Evolutionary conservation across 352 stramenopile species (phyloP), one percentile per base, ranked within the genome.

Genomic region (Globisporangium barbulae): DNA sequence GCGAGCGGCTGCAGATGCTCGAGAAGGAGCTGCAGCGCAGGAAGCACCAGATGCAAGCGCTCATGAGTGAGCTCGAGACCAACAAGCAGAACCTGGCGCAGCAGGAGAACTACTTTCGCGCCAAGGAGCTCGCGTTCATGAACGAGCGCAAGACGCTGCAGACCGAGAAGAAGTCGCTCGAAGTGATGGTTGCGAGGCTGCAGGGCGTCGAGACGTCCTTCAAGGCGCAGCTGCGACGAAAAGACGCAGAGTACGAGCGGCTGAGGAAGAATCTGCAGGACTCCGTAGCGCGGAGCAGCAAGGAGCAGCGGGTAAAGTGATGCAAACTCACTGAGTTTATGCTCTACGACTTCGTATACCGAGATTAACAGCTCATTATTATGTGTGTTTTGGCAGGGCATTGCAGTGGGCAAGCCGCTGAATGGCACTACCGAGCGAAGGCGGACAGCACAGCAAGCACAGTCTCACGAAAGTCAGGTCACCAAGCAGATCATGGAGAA

Each of bases 241-340:
- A 91, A 59, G 85, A 94, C 64, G 72, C 84, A 37, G 79, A 91
- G 39, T 92, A 93, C 67, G 79, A 89, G 57, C 75, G 85, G 5
- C 63, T 94, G 13, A 75, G 78, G 45, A 92, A 92, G 68, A 87
- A 53, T 52, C 61, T 92, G n/a, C 77, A 92, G 62, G 79, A 90
- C 25, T 69, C 68, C 0, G 73, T 77, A 1, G 69, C 69, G 31
- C 79, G 81, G 28, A 74, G 68, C 59, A 67, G 71, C 30, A 92
- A 88, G 60, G 79, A 88, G 53, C 81, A 85, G 53, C 64, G 77
- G 48, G 83, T 91, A 68, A 9, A 60, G 19, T 28, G 25, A 7
- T 28, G 25, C 25, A 37, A 37, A 22, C 35, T 44, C 0, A 33
- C 3, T 49, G 37, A 30, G 19, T 54, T 2, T 48, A 53, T 31